Evolutionary conservation across 495 filamentous ascomycete genomes (phyloP).

Genomic region (Alectoria sarmentosa): DNA sequence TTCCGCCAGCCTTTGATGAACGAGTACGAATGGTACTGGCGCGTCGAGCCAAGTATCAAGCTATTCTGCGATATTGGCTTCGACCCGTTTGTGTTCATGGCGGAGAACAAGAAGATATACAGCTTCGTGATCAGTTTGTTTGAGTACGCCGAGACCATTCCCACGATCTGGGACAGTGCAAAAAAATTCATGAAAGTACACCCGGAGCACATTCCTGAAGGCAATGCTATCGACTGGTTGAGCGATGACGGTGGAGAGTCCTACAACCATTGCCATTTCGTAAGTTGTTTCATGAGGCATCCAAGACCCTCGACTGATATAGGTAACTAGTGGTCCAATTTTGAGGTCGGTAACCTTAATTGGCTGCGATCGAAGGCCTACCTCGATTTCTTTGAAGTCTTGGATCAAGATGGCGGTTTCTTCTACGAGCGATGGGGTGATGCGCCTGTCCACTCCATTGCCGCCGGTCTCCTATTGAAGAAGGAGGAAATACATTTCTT

Average conservation of each 20-base stretch:
- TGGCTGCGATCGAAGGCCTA: conserved; percentile 79
- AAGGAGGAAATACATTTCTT: conserved; percentile 98
- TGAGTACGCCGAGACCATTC: conserved; percentile 94
- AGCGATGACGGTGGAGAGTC: conserved; percentile 83
- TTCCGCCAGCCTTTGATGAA: conserved; percentile 76
- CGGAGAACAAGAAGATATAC: conserved; percentile 84
- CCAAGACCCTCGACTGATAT: background rate
- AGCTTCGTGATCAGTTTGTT: conserved; percentile 85
- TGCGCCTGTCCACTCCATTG: conserved; percentile 91
- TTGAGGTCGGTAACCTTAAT: conserved; percentile 77
- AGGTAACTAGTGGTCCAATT: conserved; percentile 72
- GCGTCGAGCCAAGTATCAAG: conserved; percentile 83
- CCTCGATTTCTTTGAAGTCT: conserved; percentile 68
- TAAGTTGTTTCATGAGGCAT: conserved; percentile 40
- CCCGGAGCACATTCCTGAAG: conserved; percentile 77
- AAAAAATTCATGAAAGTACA: conserved; percentile 85
- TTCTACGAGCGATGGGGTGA: conserved; percentile 94
- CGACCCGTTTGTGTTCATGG: conserved; percentile 83
- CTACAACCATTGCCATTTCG: conserved; percentile 97
- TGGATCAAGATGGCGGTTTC: conserved; percentile 81
- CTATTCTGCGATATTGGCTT: conserved; percentile 79
- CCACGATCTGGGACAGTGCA: conserved; percentile 86
- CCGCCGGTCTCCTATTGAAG: conserved; percentile 71
- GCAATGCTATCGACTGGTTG: conserved; percentile 84
- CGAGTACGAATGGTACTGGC: conserved; percentile 91